Evolutionary conservation across 169 alveolate genomes (phyloP).

Genomic region (Cryptosporidium bovis): DNA sequence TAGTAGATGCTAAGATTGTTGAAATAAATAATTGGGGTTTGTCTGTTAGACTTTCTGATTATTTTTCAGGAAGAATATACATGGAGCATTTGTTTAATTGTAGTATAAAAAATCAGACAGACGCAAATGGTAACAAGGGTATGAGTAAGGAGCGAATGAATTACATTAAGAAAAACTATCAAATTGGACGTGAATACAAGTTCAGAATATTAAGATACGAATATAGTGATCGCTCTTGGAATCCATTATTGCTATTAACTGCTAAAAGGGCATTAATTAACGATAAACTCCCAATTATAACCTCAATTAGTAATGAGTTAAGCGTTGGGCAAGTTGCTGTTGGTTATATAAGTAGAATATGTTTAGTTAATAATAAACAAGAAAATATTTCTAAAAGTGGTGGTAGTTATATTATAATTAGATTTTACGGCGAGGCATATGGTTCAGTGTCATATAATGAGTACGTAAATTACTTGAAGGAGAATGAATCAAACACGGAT

Average conservation of each 20-base stretch:
- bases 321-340: slow-evolving; percentile 31
- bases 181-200: slow-evolving; percentile 44
- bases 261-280: slow-evolving; percentile 17
- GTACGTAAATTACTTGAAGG: neutral
- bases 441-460: slow-evolving; percentile 62
- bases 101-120: neutral
- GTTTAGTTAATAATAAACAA: neutral
- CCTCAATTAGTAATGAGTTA: neutral
- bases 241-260: slow-evolving; percentile 47
- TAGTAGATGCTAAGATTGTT: slow-evolving; percentile 36
- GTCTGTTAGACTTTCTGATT: slow-evolving; percentile 47
- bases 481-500: neutral
- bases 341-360: slow-evolving; percentile 64
- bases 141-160: slow-evolving; percentile 31
- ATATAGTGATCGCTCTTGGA: slow-evolving; percentile 45
- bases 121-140: slow-evolving; percentile 1
- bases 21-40: slow-evolving; percentile 52
- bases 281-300: slow-evolving; percentile 32
- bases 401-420: slow-evolving; percentile 19
- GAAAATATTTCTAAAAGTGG: neutral
- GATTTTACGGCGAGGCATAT: slow-evolving; percentile 65
- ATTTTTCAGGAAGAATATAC: slow-evolving; percentile 51
- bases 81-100: slow-evolving; percentile 47
- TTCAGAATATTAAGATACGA: slow-evolving; percentile 54
- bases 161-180: slow-evolving; percentile 57